These are phyloP conservation scores for Sordariomycetes sp. DNA, from an alignment of 2,329 filamentous ascomycete genomes.

Conservation along the genomic window DNA sequence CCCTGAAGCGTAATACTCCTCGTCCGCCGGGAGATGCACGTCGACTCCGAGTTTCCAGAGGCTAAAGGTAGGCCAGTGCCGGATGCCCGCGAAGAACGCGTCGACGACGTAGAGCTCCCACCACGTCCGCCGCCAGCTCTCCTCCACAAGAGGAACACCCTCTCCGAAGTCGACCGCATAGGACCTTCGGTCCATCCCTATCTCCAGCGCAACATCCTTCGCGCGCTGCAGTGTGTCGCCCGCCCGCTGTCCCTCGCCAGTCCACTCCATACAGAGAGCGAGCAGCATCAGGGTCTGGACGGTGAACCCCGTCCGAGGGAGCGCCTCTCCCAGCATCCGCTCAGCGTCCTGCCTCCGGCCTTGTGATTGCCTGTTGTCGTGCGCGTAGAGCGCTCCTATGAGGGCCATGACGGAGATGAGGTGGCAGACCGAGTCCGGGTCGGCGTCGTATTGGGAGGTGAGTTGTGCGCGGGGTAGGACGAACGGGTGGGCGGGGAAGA, in stretches of 20 bases:
- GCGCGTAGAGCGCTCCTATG: constrained; percentile 43
- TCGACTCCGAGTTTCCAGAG: constrained; percentile 56
- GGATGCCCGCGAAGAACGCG: constrained; percentile 74
- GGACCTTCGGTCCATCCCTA: constrained; percentile 61
- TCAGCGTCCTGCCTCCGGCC: constrained; percentile 26
- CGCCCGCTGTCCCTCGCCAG: constrained; percentile 59
- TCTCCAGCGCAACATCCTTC: constrained; percentile 60
- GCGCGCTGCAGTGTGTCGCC: constrained; percentile 56
- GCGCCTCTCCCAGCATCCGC: neutral
- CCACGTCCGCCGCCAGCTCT: constrained; percentile 83
- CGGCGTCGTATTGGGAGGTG: constrained; percentile 26
- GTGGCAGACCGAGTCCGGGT: constrained; percentile 34
- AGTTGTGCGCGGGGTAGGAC: constrained; percentile 42
- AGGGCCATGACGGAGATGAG: constrained; percentile 44
- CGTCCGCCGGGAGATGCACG: constrained; percentile 72
- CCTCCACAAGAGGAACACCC: constrained; percentile 59
- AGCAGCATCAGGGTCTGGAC: constrained; percentile 72
- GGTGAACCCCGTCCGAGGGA: constrained; percentile 35
- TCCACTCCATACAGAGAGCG: constrained; percentile 68
- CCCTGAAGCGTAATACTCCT: constrained; percentile 53
- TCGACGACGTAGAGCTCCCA: constrained; percentile 79
- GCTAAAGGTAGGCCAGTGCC: constrained; percentile 57
- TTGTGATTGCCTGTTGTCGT: constrained; percentile 25
- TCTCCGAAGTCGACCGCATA: constrained; percentile 56
- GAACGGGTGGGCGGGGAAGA: constrained; percentile 48